These are phyloP conservation scores for Laguncularia racemosa DNA, from an alignment of 345 rosid species.

Conservation along the genomic window DNA sequence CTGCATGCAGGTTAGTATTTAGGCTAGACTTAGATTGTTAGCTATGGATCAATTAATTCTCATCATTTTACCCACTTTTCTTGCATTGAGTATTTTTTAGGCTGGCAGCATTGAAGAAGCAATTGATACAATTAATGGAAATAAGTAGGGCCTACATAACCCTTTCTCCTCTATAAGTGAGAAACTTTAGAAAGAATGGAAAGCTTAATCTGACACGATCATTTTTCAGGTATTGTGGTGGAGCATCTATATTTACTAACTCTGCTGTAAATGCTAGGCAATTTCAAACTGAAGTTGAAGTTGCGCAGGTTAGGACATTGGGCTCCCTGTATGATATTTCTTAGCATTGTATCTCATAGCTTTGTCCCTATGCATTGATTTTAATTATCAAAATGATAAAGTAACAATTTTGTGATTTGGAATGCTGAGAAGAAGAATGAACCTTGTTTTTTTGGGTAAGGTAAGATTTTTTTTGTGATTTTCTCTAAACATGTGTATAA, in stretches of 20 bases:
- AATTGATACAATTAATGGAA: constrained; percentile 42
- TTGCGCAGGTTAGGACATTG: constrained; percentile 58
- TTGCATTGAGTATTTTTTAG: constrained; percentile 13
- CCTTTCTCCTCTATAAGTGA: background rate
- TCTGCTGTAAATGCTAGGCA: constrained; percentile 91
- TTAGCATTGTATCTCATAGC: background rate
- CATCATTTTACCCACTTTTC: too few relatives aligned
- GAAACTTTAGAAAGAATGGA: too few relatives aligned
- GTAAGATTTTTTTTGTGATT: too few relatives aligned
- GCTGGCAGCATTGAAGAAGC: constrained; percentile 47
- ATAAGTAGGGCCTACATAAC: constrained; percentile 28
- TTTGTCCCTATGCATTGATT: too few relatives aligned
- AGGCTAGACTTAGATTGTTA: background rate
- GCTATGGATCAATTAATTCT: background rate
- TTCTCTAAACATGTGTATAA: too few relatives aligned
- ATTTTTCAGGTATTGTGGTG: constrained; percentile 63
- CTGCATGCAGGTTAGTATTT: constrained; percentile 39
- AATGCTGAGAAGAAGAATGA: too few relatives aligned
- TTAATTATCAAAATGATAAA: too few relatives aligned
- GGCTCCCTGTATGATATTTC: background rate
- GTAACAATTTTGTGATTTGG: too few relatives aligned
- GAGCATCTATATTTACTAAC: constrained; percentile 81
- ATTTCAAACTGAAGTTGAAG: constrained; percentile 87
- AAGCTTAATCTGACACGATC: background rate
- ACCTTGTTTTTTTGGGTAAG: too few relatives aligned